Base-by-base conservation (phyloP, 768 basidiomycete genomes). In the Mycena latifolia region DNA sequence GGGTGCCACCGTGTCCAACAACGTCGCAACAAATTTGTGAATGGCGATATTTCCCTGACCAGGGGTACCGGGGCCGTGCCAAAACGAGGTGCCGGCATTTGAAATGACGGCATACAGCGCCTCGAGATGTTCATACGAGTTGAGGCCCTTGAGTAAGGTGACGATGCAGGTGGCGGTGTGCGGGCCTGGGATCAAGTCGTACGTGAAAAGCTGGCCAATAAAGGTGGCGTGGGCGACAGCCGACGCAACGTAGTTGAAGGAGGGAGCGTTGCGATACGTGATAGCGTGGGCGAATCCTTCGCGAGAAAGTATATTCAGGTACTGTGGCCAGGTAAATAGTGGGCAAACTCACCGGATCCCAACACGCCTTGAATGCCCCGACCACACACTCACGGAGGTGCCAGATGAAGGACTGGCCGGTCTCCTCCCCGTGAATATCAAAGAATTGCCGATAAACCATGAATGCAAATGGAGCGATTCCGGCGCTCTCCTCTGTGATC, bases 171-270 rank as follows among this genome's bases (percentile, higher is more conserved):
- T 37, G 1, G 68, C 66, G 39, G 62, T 59, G 25, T 76, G 71
- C 5, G 66, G 70, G 4, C 69, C 72, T 24, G 52, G 43, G 18
- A 77, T 52, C 24, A 78, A 64, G 29, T 56, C 66, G 24, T 54
- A 29, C 14, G 57, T 61, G 65, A 75, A 77, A 22, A 78, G 69
- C 56, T 77, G 73, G 48, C 75, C 77, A 14, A 76, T 62, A 60
- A 78, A 78, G 0, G 70, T 48, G 39, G 71, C 67, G 22, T 77
- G 66, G 22, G 65, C 52, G 28, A 64, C 58, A 5, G 73, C 72
- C n/a, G 75, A 68, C 5, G 63, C 53, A 27, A 75, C 63, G 50
- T 72, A 72, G 29, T 66, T 68, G 33, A 55, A 53, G 20, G 69
- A 66, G 4, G 69, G 70, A 35, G 61, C 54, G 27, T 69, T 66